phyloP scores from a whole-genome alignment of 2,329 filamentous ascomycete genomes.

The Monilinia polystroma region DNA sequence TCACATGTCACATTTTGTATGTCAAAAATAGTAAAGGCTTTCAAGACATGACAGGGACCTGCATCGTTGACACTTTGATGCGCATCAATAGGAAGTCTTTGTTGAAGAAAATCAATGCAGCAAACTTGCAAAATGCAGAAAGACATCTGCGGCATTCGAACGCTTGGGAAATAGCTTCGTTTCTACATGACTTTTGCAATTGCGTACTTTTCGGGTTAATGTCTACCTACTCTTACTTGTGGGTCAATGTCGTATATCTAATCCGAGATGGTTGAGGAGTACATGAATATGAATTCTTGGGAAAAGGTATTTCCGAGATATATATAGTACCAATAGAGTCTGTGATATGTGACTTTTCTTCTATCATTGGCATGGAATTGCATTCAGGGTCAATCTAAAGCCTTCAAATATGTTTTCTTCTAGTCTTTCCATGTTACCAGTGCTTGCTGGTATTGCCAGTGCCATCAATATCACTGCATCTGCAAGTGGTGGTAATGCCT shows the following conservation, averaged over 20 bases:
- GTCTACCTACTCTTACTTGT: not conserved
- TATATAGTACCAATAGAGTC: not conserved
- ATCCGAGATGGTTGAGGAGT: not conserved
- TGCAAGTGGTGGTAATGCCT: constrained; percentile 35
- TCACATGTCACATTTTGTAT: not conserved
- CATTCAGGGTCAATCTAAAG: not conserved
- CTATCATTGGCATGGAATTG: not conserved
- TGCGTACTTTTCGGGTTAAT: not conserved
- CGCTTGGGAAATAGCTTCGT: constrained; percentile 7
- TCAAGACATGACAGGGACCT: not conserved
- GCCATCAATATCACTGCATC: constrained; percentile 36
- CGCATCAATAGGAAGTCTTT: constrained; percentile 24
- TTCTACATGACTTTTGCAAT: not conserved
- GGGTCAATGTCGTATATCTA: not conserved
- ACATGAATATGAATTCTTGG: not conserved
- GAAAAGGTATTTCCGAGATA: constrained; percentile 18
- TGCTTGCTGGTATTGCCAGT: constrained; percentile 28
- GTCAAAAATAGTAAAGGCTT: no score
- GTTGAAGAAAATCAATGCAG: not conserved
- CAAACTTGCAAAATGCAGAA: constrained; percentile 6
- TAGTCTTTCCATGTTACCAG: constrained; percentile 8
- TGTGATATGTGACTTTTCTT: not conserved
- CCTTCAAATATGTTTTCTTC: constrained; percentile 18
- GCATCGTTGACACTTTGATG: constrained; percentile 14
- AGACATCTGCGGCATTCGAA: not conserved